Base-by-base conservation (phyloP, 2,329 filamentous ascomycete genomes). In the Davidsoniella neocaledoniae region DNA sequence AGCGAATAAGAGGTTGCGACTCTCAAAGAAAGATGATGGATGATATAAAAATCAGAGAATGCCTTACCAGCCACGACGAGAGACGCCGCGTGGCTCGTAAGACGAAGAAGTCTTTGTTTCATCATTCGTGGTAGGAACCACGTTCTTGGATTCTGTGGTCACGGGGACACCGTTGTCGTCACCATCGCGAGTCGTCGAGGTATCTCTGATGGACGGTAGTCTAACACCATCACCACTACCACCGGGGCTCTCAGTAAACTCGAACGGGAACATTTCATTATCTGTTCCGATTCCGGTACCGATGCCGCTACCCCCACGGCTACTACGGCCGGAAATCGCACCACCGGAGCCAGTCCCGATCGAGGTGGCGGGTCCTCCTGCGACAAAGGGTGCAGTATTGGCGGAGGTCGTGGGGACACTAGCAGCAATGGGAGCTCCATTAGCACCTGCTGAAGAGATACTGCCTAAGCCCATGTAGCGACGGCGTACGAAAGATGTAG, bases 151-250 rank as follows among this genome's bases (percentile, higher is more conserved):
- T 6, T 33, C 29, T 5, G 29, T 12, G 12, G 4, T 33, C 7
- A 33, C 29, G 9, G 29, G 29, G 12, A 33, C 29, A 12, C 29
- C 8, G 8, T 9, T 33, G 29, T 33, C 12, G 29, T 12, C 29
- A 12, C 12, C 12, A 33, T 33, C 9, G 29, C 29, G 12, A 33
- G 29, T 33, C 4, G 3, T 12, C 8, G 29, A 33, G 29, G 8
- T 10, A 33, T 33, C 29, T 33, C 29, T 33, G 2, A 33, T 33
- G 3, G 29, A 33, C 8, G 29, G 38, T 48, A 14, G 21, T 7
- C 39, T 23, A 10, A 25, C 21, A 16, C 62, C 64, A 54, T 79
- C 76, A 55, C 81, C 77, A 6, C 76, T 67, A 4, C 47, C 42
- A 71, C 71, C 50, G 71, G 70, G 16, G 73, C 68, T 53, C 16